Base-by-base conservation (phyloP, 2,329 filamentous ascomycete genomes). In the Cylindrodendrum hubeiense region DNA sequence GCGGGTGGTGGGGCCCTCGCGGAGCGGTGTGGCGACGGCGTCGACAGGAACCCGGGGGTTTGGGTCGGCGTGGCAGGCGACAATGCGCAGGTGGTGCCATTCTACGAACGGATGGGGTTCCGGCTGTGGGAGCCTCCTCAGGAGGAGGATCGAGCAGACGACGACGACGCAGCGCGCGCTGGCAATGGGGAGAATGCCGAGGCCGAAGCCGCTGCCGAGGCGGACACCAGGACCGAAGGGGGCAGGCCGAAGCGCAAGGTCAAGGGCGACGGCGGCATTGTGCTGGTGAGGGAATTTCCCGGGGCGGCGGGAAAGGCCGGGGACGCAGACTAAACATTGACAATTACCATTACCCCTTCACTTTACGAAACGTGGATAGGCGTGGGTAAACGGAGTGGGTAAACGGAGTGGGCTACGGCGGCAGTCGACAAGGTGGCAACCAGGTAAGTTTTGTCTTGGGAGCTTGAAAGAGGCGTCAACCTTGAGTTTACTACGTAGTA, bases 81-180 rank as follows among this genome's bases (percentile, higher is more conserved):
- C 72, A 86, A 86, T 70, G 76, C 67, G 6, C 81, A 82, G 75
- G 84, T 86, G 15, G 80, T 86, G 46, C 69, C 73, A 47, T 86
- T 86, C 68, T 86, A 86, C 68, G 80, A 85, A 73, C 80, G 74
- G 74, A 67, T 82, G 63, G 84, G 83, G 37, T 86, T 86, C 63
- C 75, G 76, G 61, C 71, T 83, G 75, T 46, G 79, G 76, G 24
- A 78, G 80, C 28, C 28, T 9, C 10, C 28, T n/a, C n/a, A n/a
- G n/a, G n/a, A n/a, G n/a, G n/a, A n/a, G n/a, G n/a, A n/a, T n/a
- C n/a, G n/a, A n/a, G n/a, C n/a, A n/a, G 39, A 79, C 75, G 22
- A 7, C 44, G 56, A 62, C 28, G 77, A 84, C 85, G 82, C 79
- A 82, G 60, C 78, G 60, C 46, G 46, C 47, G 57, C 53, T 21